Evolutionary conservation across 345 rosid genomes (phyloP).

Genomic region (Aegle marmelos): DNA sequence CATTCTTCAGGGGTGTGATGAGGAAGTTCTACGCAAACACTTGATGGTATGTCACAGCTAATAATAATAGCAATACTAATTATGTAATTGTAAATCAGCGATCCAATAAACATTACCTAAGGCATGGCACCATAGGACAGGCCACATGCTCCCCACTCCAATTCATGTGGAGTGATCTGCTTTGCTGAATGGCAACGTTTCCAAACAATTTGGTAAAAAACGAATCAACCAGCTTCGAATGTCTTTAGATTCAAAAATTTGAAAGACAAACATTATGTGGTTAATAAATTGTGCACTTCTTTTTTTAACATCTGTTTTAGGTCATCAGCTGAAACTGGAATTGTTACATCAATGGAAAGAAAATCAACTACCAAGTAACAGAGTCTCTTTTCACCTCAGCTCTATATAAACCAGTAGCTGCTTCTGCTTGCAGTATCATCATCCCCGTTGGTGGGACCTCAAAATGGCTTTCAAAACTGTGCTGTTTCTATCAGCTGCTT

Average conservation of each 20-base stretch:
- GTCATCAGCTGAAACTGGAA: conserved; percentile 12
- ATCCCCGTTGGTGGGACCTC: not conserved
- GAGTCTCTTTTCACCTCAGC: not conserved
- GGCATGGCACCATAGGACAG: not conserved
- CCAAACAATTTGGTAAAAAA: not conserved
- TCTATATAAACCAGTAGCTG: conserved; percentile 2
- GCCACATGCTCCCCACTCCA: not conserved
- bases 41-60: too few relatives aligned
- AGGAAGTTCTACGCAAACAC: too few relatives aligned
- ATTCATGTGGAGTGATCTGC: not conserved
- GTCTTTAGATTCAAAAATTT: conserved; percentile 1
- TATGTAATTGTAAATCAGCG: not conserved
- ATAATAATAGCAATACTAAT: not conserved
- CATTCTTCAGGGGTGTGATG: too few relatives aligned
- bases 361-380: not conserved
- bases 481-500: conserved; percentile 23
- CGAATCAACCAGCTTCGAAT: not conserved
- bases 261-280: conserved; percentile 9
- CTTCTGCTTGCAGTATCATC: not conserved
- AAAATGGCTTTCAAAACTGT: conserved; percentile 34
- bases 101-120: not conserved
- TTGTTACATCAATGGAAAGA: not conserved
- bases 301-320: not conserved
- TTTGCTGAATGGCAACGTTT: not conserved
- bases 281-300: not conserved